phyloP scores from a whole-genome alignment of 495 filamentous ascomycete genomes.

The Neurospora intermedia region DNA sequence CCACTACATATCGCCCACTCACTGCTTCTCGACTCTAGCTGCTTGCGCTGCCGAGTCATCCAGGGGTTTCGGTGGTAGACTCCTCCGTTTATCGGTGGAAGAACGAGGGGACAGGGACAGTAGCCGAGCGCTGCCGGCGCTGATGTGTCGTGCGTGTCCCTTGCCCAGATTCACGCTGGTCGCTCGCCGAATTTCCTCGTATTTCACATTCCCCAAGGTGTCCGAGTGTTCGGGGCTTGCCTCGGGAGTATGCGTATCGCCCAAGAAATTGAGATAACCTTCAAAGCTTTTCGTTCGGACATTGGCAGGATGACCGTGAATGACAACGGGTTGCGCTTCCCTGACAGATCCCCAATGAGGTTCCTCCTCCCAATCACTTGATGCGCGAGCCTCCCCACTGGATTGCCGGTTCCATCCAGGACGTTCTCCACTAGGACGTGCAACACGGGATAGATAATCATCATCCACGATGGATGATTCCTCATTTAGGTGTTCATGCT shows the following conservation, averaged over 20 bases:
- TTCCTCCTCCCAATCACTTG: conserved; percentile 35
- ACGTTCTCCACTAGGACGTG: conserved; percentile 49
- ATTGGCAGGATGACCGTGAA: conserved; percentile 16
- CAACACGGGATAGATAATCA: conserved; percentile 50
- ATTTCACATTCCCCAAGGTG: conserved; percentile 24
- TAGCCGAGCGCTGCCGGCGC: conserved; percentile 61
- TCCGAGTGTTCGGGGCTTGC: conserved; percentile 12
- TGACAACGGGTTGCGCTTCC: conserved; percentile 28
- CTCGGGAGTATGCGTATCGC: conserved; percentile 24
- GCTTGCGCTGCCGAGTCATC: background rate
- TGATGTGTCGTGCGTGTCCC: conserved; percentile 57
- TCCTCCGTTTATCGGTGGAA: conserved; percentile 31
- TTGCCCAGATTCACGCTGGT: conserved; percentile 54
- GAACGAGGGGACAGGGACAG: conserved; percentile 48
- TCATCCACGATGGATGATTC: conserved; percentile 54
- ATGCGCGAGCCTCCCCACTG: conserved; percentile 34
- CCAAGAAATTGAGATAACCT: conserved; percentile 48
- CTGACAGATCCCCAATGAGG: conserved; percentile 35
- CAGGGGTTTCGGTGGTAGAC: conserved; percentile 5
- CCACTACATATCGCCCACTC: background rate
- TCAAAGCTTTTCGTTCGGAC: conserved; percentile 41
- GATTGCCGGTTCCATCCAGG: conserved; percentile 29
- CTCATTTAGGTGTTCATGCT: conserved; percentile 30
- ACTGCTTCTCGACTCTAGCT: background rate
- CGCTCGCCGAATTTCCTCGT: conserved; percentile 44